Conservation (phyloP, 202 grass and related monocot species). For the Zizania palustris region DNA sequence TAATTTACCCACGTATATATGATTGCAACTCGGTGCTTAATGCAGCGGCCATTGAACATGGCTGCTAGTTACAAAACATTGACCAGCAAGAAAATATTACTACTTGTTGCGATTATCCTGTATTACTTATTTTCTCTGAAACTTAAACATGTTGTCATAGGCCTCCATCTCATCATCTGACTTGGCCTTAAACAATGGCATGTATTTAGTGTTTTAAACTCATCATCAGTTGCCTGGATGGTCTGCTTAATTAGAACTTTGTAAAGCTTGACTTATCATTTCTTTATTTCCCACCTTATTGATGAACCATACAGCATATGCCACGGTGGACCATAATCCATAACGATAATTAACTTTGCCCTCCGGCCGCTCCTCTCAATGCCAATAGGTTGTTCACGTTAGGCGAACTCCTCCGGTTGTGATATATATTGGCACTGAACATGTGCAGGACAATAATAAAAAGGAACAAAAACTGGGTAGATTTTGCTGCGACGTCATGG, state of each 20-base stretch:
- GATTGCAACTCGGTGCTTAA: not conserved
- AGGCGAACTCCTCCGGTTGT: conserved; percentile 1
- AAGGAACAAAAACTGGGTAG: not conserved
- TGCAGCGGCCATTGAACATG: conserved; percentile 3
- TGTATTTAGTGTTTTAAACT: not conserved
- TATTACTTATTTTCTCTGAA: not conserved
- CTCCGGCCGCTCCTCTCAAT: not conserved
- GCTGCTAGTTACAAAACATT: not conserved
- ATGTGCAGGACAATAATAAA: not conserved
- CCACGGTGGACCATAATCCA: not conserved
- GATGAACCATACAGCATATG: too few species aligned
- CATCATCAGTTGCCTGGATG: not conserved
- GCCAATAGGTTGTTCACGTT: conserved; percentile 2
- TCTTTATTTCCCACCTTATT: not conserved
- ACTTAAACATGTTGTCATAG: not conserved
- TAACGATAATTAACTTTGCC: not conserved
- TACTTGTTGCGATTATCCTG: not conserved
- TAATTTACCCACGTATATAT: not conserved
- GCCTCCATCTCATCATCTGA: not conserved
- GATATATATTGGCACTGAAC: not conserved
- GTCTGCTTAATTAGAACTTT: not conserved
- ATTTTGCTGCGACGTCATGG: not conserved
- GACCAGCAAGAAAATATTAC: not conserved
- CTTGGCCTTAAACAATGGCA: not conserved
- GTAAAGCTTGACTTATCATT: not conserved